Evolutionary conservation across 73 alveolate species (phyloP).

Genomic region (Tetrahymena elliotti): DNA sequence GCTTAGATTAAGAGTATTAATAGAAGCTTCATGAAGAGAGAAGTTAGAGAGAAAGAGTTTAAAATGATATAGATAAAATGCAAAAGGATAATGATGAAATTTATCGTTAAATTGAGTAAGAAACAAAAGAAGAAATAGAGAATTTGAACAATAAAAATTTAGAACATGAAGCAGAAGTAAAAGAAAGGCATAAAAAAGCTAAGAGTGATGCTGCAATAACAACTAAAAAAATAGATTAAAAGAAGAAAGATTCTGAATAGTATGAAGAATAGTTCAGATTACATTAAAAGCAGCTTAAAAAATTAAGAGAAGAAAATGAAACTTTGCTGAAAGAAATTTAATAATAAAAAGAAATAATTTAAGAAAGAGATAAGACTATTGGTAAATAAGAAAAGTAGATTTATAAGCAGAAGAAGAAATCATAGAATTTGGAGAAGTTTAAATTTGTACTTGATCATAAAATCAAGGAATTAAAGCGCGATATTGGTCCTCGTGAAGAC

Average conservation of each 20-base stretch:
- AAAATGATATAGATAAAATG: conserved; percentile 40
- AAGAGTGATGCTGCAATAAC: conserved; percentile 66
- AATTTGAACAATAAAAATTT: conserved; percentile 61
- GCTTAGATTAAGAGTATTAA: conserved; percentile 44
- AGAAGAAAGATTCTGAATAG: conserved; percentile 50
- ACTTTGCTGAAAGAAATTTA: conserved; percentile 46
- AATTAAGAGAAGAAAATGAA: conserved; percentile 50
- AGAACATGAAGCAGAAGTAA: conserved; percentile 55
- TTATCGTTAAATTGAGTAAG: conserved; percentile 13
- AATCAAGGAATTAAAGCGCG: conserved; percentile 94
- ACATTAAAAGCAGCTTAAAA: conserved; percentile 51
- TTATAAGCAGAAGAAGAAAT: conserved; percentile 86
- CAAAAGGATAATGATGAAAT: conserved; percentile 32
- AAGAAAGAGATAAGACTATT: conserved; percentile 90
- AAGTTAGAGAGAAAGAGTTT: conserved; percentile 55
- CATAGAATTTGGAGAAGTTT: conserved; percentile 94
- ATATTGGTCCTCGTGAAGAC: conserved; percentile 95
- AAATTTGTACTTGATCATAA: conserved; percentile 94
- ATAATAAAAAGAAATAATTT: conserved; percentile 75
- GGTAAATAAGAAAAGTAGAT: conserved; percentile 88
- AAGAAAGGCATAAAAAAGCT: conserved; percentile 60
- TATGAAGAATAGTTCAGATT: conserved; percentile 54
- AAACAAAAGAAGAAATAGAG: conserved; percentile 60
- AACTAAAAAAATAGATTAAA: conserved; percentile 49
- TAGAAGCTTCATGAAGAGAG: conserved; percentile 46